phyloP scores from a whole-genome alignment of 129 eudicot genomes.

The Sambucus nigra region DNA sequence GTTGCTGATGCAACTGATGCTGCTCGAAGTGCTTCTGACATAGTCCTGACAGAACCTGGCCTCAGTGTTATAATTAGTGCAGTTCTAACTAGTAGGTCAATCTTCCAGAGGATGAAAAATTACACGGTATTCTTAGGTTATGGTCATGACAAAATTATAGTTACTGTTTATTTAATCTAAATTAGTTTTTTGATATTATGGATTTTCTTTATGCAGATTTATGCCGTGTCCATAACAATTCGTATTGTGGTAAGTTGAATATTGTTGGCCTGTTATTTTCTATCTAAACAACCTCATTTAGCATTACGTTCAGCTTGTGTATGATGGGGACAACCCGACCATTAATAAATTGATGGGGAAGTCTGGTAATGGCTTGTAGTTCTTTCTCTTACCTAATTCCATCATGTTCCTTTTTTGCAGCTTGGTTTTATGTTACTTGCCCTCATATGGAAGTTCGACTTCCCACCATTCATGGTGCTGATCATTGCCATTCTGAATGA shows the following conservation, averaged over 20 bases:
- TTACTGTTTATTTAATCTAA: conserved; percentile 1
- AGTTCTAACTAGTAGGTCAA: conserved; percentile 70
- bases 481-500: conserved; percentile 67
- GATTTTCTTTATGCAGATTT: conserved; percentile 42
- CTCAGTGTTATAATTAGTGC: conserved; percentile 78
- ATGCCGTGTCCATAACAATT: conserved; percentile 87
- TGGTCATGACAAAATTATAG: conserved; percentile 10
- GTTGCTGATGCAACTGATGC: conserved; percentile 95
- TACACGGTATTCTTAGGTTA: conserved; percentile 47
- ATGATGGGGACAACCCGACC: no score
- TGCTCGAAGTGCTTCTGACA: conserved; percentile 83
- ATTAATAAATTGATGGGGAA: background rate
- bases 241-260: conserved; percentile 73
- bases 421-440: conserved; percentile 80
- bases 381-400: conserved; percentile 2
- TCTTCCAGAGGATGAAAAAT: conserved; percentile 89
- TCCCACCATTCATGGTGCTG: conserved; percentile 82
- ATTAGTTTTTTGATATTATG: conserved; percentile 1
- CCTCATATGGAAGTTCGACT: conserved; percentile 75
- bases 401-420: conserved; percentile 27
- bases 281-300: background rate
- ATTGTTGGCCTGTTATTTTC: background rate
- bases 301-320: background rate
- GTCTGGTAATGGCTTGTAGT: conserved; percentile 10
- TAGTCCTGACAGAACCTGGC: conserved; percentile 81